Conservation (phyloP, 257 asterid genomes). For the Solanum chilense region DNA sequence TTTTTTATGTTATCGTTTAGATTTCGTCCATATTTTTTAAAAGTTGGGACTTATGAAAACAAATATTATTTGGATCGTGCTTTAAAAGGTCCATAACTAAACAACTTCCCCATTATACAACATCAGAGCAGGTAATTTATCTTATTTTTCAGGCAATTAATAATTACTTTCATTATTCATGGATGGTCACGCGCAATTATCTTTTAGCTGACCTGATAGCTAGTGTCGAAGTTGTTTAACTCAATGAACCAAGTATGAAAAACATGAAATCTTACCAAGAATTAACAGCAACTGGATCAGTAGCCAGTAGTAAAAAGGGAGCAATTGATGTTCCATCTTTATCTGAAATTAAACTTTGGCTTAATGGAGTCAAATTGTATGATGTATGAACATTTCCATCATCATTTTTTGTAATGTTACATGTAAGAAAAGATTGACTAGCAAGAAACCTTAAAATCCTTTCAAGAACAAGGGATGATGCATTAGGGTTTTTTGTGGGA, state of each 20-base stretch:
- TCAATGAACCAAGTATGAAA: background rate
- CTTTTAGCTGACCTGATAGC: background rate
- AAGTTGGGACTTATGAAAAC: background rate
- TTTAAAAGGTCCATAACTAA: background rate
- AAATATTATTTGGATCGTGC: background rate
- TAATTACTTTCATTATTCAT: too few relatives aligned
- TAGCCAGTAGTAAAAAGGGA: background rate
- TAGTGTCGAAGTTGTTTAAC: background rate
- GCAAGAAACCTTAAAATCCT: constrained; percentile 4
- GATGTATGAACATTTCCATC: background rate
- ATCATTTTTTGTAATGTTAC: background rate
- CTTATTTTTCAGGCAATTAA: too few relatives aligned
- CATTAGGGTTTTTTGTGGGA: background rate
- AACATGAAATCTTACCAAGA: background rate
- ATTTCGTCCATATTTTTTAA: background rate
- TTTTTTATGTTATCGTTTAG: background rate
- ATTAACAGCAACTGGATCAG: too few relatives aligned
- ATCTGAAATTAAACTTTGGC: background rate
- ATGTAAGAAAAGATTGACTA: constrained; percentile 1
- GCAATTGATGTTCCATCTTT: background rate
- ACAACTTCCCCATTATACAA: background rate
- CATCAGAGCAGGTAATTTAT: background rate
- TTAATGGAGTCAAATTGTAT: background rate
- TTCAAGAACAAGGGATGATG: background rate
- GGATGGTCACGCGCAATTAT: too few relatives aligned